Evolutionary conservation across 768 basidiomycete species (phyloP).

Genomic region (Lactarius vividus): DNA sequence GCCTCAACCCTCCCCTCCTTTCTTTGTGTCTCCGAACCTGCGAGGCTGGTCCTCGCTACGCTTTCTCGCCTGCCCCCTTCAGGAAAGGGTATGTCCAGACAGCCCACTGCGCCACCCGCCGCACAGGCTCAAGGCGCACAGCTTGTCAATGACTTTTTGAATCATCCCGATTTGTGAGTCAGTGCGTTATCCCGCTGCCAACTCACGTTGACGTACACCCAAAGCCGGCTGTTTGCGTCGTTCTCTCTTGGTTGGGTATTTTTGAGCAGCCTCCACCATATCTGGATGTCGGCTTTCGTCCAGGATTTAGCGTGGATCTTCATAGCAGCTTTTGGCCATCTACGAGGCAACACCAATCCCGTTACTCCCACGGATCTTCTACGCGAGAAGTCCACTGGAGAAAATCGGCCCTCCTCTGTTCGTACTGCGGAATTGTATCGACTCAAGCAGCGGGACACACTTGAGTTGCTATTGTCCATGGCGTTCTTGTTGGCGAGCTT

Average conservation of each 20-base stretch:
- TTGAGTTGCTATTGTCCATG: constrained; percentile 22
- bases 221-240: constrained; percentile 39
- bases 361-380: not conserved
- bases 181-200: not conserved
- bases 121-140: not conserved
- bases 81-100: constrained; percentile 15
- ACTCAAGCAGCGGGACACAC: not conserved
- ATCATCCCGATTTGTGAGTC: constrained; percentile 23
- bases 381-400: not conserved
- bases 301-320: constrained; percentile 15
- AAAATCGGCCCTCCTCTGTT: not conserved
- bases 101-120: not conserved
- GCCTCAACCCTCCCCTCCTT: constrained; percentile 9
- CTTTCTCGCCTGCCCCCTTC: not conserved
- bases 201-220: not conserved
- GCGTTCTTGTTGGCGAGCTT: constrained; percentile 28
- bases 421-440: not conserved
- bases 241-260: constrained; percentile 45
- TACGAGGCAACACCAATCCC: constrained; percentile 1
- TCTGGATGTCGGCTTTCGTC: constrained; percentile 31
- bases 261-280: constrained; percentile 34
- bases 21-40: not conserved
- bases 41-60: constrained; percentile 1
- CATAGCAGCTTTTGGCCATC: not conserved
- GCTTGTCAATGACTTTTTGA: constrained; percentile 1